phyloP scores from a whole-genome alignment of 257 asterid species.

The Primulina huaijiensis region DNA sequence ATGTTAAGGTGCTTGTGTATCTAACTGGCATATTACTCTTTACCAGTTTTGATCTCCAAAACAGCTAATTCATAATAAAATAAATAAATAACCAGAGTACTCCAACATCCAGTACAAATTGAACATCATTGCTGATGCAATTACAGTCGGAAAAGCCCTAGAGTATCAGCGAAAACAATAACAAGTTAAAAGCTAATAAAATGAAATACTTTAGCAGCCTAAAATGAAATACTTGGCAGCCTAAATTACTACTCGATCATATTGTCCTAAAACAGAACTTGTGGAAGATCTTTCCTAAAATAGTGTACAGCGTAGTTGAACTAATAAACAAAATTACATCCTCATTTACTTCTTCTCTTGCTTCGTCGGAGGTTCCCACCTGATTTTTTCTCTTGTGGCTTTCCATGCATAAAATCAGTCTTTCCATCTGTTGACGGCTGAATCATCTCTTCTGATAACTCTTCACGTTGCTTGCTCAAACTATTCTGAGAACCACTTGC shows the following conservation, averaged over 20 bases:
- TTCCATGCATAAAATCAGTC: slow-evolving; percentile 16
- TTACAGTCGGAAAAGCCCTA: background rate
- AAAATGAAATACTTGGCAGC: background rate
- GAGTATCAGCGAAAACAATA: background rate
- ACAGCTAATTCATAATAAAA: too few species aligned
- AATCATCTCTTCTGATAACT: slow-evolving; percentile 27
- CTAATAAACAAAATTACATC: slow-evolving; percentile 13
- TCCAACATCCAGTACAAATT: background rate
- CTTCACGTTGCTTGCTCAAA: slow-evolving; percentile 38
- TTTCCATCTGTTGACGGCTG: slow-evolving; percentile 30
- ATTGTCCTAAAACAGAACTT: slow-evolving; percentile 22
- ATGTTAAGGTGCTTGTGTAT: background rate
- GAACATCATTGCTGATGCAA: background rate
- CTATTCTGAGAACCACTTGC: slow-evolving; percentile 33
- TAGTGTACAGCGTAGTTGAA: slow-evolving; percentile 33
- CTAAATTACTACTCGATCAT: slow-evolving; percentile 16
- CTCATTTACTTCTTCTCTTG: slow-evolving; percentile 45
- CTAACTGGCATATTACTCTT: too few species aligned
- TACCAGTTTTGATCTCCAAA: too few species aligned
- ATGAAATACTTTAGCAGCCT: too few species aligned
- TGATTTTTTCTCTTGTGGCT: slow-evolving; percentile 39
- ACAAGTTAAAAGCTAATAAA: background rate
- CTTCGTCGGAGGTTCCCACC: slow-evolving; percentile 34
- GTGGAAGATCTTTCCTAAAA: slow-evolving; percentile 25
- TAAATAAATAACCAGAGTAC: too few species aligned